Base-by-base conservation (phyloP, 2,329 filamentous ascomycete genomes). In the Fusarium setosum region DNA sequence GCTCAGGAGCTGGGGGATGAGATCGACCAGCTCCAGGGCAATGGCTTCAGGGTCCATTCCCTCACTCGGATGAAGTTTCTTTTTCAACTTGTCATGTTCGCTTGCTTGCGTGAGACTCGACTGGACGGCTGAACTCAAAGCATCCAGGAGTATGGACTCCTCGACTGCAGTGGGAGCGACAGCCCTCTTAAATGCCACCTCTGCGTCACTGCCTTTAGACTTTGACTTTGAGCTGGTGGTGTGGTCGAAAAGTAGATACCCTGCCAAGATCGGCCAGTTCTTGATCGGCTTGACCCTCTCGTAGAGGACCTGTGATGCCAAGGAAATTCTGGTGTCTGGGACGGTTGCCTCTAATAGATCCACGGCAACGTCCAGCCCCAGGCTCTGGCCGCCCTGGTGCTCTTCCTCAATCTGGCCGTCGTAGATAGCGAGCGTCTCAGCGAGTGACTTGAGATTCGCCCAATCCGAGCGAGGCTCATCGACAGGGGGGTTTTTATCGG, bases 191-290 rank as follows among this genome's bases (percentile, higher is more conserved):
- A 96, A 86, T 23, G 86, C 83, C 17, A 82, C 82, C 49, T 92
- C 86, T 2, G 88, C 79, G 24, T 76, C 74, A 17, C 86, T 85
- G 10, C 81, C 82, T 45, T 86, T 84, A 3, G 84, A 79, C 21
- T 73, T 85, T 77, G 67, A 74, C 65, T 79, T 86, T 13, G 84
- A 80, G 73, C 86, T 88, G 1, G 84, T 85, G 1, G 94, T 96
- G 76, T 98, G 94, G 72, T 99, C 96, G 74, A 93, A 97, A 3
- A 99, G 83, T 7, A 99, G 85, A 76, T 97, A 99, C 15, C 94
- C 94, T 23, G 94, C 91, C 56, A 99, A 79, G 5, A 92, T 86
- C 73, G 97, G 92, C 96, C 96, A 99, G 57, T 94, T 89, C 68
- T 89, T 88, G 26, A 97, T 85, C 70, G 96, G 93, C 1, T 88